phyloP scores from a whole-genome alignment of 805 yeast genomes.

The Teunomyces barrocoloradensis region DNA sequence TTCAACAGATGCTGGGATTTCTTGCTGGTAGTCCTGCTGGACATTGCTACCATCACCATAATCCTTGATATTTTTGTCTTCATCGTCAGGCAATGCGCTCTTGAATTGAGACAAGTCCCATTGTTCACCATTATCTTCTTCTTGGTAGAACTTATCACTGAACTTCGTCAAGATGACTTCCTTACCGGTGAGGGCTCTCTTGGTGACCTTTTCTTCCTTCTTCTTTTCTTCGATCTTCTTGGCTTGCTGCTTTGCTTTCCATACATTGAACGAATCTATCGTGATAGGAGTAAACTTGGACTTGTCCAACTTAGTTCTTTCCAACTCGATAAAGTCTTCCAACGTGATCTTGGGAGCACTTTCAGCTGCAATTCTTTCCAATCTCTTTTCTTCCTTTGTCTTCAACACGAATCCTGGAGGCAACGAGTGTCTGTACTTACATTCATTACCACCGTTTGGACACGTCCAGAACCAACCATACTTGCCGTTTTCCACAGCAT shows the following conservation, averaged over 20 bases:
- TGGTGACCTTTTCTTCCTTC: conserved; percentile 35
- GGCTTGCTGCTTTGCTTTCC: conserved; percentile 73
- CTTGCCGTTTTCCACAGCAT: conserved; percentile 95
- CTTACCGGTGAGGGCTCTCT: conserved; percentile 60
- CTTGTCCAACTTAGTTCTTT: conserved; percentile 78
- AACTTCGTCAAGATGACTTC: conserved; percentile 64
- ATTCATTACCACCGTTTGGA: conserved; percentile 89
- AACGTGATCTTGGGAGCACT: conserved; percentile 85
- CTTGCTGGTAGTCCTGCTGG: conserved; percentile 18
- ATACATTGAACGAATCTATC: conserved; percentile 68
- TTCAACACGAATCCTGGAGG: conserved; percentile 97
- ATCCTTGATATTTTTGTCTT: conserved; percentile 53
- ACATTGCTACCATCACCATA: conserved; percentile 65
- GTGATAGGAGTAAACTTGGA: conserved; percentile 83
- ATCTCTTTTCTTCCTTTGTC: conserved; percentile 91
- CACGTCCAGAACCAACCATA: conserved; percentile 99
- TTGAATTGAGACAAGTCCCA: conserved; percentile 60
- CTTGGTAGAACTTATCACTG: conserved; percentile 53
- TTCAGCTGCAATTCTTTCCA: conserved; percentile 83
- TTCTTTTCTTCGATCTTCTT: conserved; percentile 44
- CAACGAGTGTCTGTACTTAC: conserved; percentile 92
- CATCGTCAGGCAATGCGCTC: conserved; percentile 51
- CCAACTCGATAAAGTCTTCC: conserved; percentile 94
- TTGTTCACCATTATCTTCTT: conserved; percentile 50
- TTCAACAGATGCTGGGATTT: conserved; percentile 4